phyloP scores from a whole-genome alignment of 2,329 filamentous ascomycete genomes.

The Tolypocladium amazonense region DNA sequence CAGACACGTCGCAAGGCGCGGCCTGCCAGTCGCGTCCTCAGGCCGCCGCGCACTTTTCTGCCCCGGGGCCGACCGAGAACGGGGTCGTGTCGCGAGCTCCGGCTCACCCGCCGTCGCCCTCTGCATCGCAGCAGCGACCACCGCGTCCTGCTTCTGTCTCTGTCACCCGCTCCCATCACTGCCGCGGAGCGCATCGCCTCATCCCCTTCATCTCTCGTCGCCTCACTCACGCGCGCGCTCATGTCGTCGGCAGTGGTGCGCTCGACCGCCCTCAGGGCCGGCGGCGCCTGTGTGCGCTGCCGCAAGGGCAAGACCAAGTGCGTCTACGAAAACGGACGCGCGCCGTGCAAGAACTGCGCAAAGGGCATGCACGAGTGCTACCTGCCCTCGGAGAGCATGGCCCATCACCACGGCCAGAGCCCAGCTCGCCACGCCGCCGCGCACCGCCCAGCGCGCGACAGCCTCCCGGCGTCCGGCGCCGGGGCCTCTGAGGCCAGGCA shows the following conservation, averaged over 20 bases:
- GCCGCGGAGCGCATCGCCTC: neutral
- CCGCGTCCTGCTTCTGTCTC: too few relatives aligned
- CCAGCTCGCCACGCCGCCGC: constrained; percentile 37
- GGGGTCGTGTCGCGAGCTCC: constrained; percentile 7
- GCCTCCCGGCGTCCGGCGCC: constrained; percentile 40
- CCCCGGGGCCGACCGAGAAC: constrained; percentile 5
- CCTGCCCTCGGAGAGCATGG: constrained; percentile 48
- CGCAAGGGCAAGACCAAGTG: constrained; percentile 56
- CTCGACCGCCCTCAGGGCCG: constrained; percentile 49
- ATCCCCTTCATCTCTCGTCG: neutral
- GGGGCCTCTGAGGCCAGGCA: constrained; percentile 35
- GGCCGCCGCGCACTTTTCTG: constrained; percentile 2
- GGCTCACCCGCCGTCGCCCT: neutral
- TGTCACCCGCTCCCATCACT: neutral
- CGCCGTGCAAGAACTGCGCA: constrained; percentile 53
- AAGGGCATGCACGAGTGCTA: constrained; percentile 56
- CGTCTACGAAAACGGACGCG: constrained; percentile 50
- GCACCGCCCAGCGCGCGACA: constrained; percentile 42
- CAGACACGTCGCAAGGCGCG: neutral
- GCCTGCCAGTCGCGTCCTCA: neutral
- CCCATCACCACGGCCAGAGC: constrained; percentile 48
- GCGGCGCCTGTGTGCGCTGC: constrained; percentile 51
- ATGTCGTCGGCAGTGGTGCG: constrained; percentile 41
- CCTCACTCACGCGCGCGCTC: neutral
- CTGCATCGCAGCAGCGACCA: neutral